Evolutionary conservation across 257 asterid species (phyloP), one percentile per base, ranked within the genome.

Genomic region (Solanum bulbocastanum): DNA sequence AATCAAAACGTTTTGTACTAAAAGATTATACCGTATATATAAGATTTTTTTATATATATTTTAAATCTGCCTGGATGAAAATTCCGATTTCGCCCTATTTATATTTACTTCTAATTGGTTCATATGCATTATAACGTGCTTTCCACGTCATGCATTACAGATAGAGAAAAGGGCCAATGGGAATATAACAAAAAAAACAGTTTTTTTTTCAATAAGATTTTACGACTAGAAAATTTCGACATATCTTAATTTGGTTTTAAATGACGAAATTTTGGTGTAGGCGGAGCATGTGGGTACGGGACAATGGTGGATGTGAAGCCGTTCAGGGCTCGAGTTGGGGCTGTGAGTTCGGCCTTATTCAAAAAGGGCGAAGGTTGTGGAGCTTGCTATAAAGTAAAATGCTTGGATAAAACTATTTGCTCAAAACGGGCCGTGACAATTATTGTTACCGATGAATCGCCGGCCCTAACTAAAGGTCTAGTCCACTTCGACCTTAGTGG

Each of bases 201-300:
- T 39, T 14, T 8, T 9, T 8, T 60, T 52, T 58, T 58, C 2
- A 1, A 12, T 2, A 27, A 66, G 0, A 25, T 25, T 66, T 66
- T 27, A 68, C 0, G 4, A 30, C 11, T 68, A 11, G 3, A 13
- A 6, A 27, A 0, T 27, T 68, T 68, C 0, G 3, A 69, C 3
- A 30, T 25, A n/a, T 69, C 36, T 5, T 25, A 25, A 27, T 27
- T 5, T 66, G 1, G 1, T 33, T 1, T 6, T 20, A 2, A 20
- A 66, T n/a, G 8, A n/a, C n/a, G 6, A 1, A 78, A 11, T 60
- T 82, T 33, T 30, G 68, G 6, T 85, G 87, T 30, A 92, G 93
- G 98, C 5, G 99, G 98, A 88, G 98, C 99, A 49, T 97, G 99
- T 74, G 98, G 98, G 14, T 96, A 96, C 90, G 99, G 99, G 5